phyloP scores from a whole-genome alignment of 306 rosid species.

The Adenanthera pavonina region DNA sequence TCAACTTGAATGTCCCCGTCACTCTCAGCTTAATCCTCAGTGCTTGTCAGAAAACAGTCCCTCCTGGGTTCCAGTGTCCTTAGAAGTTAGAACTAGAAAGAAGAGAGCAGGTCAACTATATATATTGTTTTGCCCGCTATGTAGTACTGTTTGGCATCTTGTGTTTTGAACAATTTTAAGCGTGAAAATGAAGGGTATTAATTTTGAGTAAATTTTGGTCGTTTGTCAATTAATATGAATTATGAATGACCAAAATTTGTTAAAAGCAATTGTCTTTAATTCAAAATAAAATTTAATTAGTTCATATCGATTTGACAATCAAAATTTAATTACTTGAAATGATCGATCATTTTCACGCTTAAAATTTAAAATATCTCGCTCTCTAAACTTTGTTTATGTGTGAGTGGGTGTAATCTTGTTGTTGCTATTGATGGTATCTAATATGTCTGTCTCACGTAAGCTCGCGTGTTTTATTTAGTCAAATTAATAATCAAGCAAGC shows the following conservation, averaged over 20 bases:
- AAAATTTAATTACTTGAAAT: background rate
- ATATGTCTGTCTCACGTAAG: background rate
- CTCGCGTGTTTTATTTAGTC: background rate
- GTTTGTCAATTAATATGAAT: background rate
- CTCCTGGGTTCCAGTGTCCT: constrained; percentile 69
- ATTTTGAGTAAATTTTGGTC: background rate
- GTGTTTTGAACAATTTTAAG: background rate
- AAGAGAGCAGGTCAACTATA: background rate
- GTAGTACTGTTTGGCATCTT: background rate
- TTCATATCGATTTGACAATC: background rate
- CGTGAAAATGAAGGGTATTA: background rate
- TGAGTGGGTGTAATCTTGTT: background rate
- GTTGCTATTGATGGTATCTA: background rate
- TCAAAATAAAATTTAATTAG: background rate
- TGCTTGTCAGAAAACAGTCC: constrained; percentile 79
- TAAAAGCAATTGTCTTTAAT: background rate
- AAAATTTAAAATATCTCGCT: background rate
- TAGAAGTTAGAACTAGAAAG: background rate
- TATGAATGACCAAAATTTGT: background rate
- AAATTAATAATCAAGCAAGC: constrained; percentile 34
- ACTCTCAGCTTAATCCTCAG: constrained; percentile 61
- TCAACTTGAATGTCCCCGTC: constrained; percentile 68
- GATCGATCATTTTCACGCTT: background rate
- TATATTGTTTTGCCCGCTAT: background rate
- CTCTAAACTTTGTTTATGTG: background rate